phyloP scores from a whole-genome alignment of 768 basidiomycete species.

The Rhizopogon rudus region DNA sequence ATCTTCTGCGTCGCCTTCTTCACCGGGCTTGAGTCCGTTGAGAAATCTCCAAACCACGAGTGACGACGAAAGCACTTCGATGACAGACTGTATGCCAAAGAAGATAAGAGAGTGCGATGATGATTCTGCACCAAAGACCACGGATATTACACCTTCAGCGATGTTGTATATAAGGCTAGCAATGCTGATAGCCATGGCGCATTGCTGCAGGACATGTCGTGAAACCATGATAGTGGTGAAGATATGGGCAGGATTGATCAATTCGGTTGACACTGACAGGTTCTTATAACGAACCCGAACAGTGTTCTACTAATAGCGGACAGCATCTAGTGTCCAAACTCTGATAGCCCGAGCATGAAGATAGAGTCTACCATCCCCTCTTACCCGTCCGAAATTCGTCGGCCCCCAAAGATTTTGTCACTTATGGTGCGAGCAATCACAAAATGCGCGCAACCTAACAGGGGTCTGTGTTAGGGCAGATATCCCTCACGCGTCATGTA shows the following conservation, averaged over 20 bases:
- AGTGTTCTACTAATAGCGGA: too few species aligned
- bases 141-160: conserved; percentile 37
- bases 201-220: conserved; percentile 32
- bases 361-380: too few species aligned
- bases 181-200: conserved; percentile 35
- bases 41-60: conserved; percentile 43
- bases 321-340: too few species aligned
- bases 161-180: conserved; percentile 36
- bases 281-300: neutral
- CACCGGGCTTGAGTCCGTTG: conserved; percentile 25
- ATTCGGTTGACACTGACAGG: neutral
- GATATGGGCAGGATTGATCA: neutral
- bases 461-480: neutral
- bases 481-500: neutral
- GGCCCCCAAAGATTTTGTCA: too few species aligned
- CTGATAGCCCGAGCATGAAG: too few species aligned
- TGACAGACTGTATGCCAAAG: conserved; percentile 43
- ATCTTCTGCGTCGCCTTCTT: conserved; percentile 18
- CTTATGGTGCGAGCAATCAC: too few species aligned
- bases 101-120: conserved; percentile 41
- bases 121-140: conserved; percentile 40
- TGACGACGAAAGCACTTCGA: conserved; percentile 40
- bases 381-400: too few species aligned
- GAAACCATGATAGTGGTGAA: conserved; percentile 10
- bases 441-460: too few species aligned